phyloP scores from a whole-genome alignment of 306 rosid genomes.

The Oemleria cerasiformis region DNA sequence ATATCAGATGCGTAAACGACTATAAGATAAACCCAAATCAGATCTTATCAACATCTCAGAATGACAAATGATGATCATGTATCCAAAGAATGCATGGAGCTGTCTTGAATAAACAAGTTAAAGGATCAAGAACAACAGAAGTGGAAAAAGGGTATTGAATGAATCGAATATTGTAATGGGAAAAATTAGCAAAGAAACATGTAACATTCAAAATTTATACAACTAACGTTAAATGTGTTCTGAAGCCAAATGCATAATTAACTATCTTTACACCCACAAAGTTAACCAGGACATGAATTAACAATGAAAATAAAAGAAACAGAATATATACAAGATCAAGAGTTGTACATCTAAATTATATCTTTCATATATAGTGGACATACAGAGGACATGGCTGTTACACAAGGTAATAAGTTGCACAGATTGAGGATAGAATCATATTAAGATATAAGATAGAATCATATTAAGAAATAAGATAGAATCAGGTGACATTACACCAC shows the following conservation, averaged over 20 bases:
- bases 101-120: background rate
- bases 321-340: too few relatives aligned
- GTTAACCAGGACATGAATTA: background rate
- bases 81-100: background rate
- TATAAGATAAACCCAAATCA: background rate
- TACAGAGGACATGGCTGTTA: background rate
- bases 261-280: background rate
- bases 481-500: background rate
- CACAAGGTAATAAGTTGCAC: background rate
- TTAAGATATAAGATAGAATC: too few relatives aligned
- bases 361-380: background rate
- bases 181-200: too few relatives aligned
- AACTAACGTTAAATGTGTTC: too few relatives aligned
- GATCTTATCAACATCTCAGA: background rate
- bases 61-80: background rate
- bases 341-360: background rate
- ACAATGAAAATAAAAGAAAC: too few relatives aligned
- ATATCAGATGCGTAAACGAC: background rate
- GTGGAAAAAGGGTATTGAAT: background rate
- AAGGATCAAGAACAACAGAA: slow-evolving; percentile 6
- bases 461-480: background rate
- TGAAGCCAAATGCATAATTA: too few relatives aligned
- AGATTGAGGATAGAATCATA: background rate
- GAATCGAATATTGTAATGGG: background rate
- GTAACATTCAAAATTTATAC: too few relatives aligned